Evolutionary conservation across 768 basidiomycete species (phyloP), one percentile per base, ranked within the genome.

Genomic region (Ramaria sp.): DNA sequence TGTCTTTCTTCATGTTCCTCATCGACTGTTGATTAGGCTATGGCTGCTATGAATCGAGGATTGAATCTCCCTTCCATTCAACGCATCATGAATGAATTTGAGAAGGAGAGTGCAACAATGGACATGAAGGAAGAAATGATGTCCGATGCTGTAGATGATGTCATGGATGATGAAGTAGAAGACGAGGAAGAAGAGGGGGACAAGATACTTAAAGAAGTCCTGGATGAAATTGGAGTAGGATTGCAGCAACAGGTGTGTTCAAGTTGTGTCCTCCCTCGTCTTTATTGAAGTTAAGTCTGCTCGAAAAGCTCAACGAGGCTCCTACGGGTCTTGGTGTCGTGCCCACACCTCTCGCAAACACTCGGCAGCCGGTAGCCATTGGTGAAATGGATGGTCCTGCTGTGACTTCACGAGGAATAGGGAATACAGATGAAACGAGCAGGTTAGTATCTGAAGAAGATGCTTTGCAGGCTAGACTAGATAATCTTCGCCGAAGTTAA

Each of bases 91-190:
- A 90, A 83, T 62, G 95, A 99, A 44, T 99, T 99, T 63, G 96
- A 99, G 73, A 86, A 82, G 63, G 96, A 99, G 70, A 95, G 87
- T 61, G 82, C 91, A 4, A 91, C 85, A 70, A 99, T 99, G 96
- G 96, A 99, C 70, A 98, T 99, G 96, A 99, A 97, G 68, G 96
- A 97, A 70, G 95, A 96, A 67, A 97, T 98, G 89, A 99, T 97
- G 96, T 90, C 88, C 20, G 96, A 98, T 57, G 87, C 92, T 13
- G 88, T 98, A 15, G 96, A 98, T 69, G 95, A 97, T 62, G 94
- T 87, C 48, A 95, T 97, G 86, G 90, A 94, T 59, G 85, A 87
- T 30, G 93, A 92, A 13, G 70, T 69, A 28, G 94, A 94, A 62
- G 95, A 95, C 49, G 95, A 98, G 68, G 96, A 97, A 61, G 87